Percentiles rank a stretch among this genome's conserved stretches.
Evolutionary conservation across 257 asterid species (phyloP).

Genomic region (Oldenlandia corymbosa): DNA sequence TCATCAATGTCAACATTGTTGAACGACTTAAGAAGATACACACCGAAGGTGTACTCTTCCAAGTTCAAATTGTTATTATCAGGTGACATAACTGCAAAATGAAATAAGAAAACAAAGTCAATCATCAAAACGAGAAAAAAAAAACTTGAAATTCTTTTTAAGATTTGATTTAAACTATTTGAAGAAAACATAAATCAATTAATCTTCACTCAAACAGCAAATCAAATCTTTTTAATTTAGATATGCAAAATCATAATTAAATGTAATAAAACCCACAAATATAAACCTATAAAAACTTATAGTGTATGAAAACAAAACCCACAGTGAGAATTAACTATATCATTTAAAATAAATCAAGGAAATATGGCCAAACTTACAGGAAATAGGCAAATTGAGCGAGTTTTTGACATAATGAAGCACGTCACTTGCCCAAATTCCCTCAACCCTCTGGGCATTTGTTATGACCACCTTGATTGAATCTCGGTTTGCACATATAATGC

Average conservation of each 20-base stretch:
- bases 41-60: too few species aligned
- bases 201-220: too few species aligned
- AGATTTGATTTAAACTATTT: too few species aligned
- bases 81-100: conserved; percentile 47
- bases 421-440: conserved; percentile 18
- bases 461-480: conserved; percentile 37
- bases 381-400: conserved; percentile 26
- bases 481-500: conserved; percentile 36
- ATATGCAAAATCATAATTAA: too few species aligned
- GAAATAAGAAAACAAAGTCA: too few species aligned
- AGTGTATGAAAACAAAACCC: not conserved
- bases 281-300: too few species aligned
- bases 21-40: too few species aligned
- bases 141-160: not conserved
- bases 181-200: too few species aligned
- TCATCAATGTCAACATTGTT: conserved; percentile 35
- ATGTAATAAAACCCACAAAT: too few species aligned
- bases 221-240: too few species aligned
- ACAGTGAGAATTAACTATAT: not conserved
- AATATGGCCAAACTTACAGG: conserved; percentile 32
- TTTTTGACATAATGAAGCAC: conserved; percentile 29
- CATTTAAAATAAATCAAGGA: not conserved
- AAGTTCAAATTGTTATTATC: conserved; percentile 30
- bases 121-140: not conserved
- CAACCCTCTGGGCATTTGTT: conserved; percentile 48